These are phyloP conservation scores for Rubia peregrina DNA, from an alignment of 305 asterid genomes.

Conservation along the genomic window DNA sequence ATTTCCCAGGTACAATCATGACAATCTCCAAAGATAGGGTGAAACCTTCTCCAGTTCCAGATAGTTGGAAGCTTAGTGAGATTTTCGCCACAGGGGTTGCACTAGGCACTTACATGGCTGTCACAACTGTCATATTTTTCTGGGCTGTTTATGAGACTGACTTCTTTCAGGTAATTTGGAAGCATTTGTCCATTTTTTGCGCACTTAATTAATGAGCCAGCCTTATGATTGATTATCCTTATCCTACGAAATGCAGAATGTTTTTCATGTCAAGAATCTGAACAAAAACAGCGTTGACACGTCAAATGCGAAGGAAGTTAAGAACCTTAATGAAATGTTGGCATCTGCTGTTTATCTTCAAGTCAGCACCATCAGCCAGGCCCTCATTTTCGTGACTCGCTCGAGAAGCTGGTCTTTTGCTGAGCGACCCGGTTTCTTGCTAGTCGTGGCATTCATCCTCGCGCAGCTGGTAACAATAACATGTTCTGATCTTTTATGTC, in stretches of 20 bases:
- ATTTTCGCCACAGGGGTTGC: conserved; percentile 27
- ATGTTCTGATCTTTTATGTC: not conserved
- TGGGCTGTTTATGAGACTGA: conserved; percentile 25
- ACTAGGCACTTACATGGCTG: conserved; percentile 27
- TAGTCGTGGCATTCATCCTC: conserved; percentile 21
- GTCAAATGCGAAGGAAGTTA: conserved; percentile 11
- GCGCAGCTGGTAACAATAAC: conserved; percentile 25
- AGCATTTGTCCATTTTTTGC: not conserved
- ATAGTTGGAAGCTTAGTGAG: conserved; percentile 30
- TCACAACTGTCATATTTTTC: conserved; percentile 29
- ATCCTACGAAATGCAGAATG: conserved; percentile 6
- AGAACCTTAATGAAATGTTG: conserved; percentile 18
- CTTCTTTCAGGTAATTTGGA: conserved; percentile 25
- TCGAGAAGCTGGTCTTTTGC: conserved; percentile 26
- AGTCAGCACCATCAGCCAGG: conserved; percentile 34
- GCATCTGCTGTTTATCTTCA: conserved; percentile 30
- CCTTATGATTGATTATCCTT: too few relatives aligned
- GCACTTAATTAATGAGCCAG: too few relatives aligned
- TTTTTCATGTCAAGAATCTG: conserved; percentile 16
- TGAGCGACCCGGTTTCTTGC: conserved; percentile 29
- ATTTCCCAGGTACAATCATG: conserved; percentile 28
- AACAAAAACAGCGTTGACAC: conserved; percentile 8
- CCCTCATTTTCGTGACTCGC: conserved; percentile 32
- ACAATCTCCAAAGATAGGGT: conserved; percentile 32
- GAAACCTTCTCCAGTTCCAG: conserved; percentile 32